phyloP scores from a whole-genome alignment of 2,329 filamentous ascomycete genomes.

The Orbilia brochopaga region DNA sequence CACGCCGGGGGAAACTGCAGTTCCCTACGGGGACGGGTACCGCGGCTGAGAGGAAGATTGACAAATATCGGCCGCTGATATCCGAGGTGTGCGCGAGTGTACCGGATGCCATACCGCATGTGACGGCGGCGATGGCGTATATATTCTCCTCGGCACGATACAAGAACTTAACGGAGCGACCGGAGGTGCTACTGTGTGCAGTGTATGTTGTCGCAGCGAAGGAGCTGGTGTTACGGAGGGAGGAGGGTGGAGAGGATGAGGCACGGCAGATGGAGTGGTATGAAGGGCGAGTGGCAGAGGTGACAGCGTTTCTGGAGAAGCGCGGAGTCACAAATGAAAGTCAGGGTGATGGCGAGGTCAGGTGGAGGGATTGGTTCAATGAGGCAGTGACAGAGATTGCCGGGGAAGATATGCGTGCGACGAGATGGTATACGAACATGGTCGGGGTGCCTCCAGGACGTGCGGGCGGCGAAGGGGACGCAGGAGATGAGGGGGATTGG shows the following conservation, averaged over 20 bases:
- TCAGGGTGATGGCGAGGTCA: constrained; percentile 45
- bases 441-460: constrained; percentile 33
- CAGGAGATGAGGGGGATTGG: constrained; percentile 24
- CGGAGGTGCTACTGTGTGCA: constrained; percentile 26
- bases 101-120: constrained; percentile 10
- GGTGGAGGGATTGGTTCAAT: constrained; percentile 48
- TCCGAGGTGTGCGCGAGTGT: constrained; percentile 12
- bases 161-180: constrained; percentile 28
- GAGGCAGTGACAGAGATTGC: constrained; percentile 52
- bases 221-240: constrained; percentile 41
- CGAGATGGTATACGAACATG: constrained; percentile 52
- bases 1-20: constrained; percentile 8
- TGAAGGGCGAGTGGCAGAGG: constrained; percentile 46
- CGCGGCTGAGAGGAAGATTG: constrained; percentile 10
- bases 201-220: constrained; percentile 52
- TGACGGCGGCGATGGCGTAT: constrained; percentile 18
- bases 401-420: constrained; percentile 51
- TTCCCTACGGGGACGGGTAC: neutral
- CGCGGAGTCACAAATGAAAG: neutral
- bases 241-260: constrained; percentile 11
- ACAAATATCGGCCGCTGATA: constrained; percentile 22
- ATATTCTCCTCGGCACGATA: constrained; percentile 21
- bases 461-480: constrained; percentile 29
- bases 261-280: constrained; percentile 38
- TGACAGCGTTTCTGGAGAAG: constrained; percentile 48